Evolutionary conservation across 2,329 filamentous ascomycete genomes (phyloP).

Genomic region (Elsinoe ampelina): DNA sequence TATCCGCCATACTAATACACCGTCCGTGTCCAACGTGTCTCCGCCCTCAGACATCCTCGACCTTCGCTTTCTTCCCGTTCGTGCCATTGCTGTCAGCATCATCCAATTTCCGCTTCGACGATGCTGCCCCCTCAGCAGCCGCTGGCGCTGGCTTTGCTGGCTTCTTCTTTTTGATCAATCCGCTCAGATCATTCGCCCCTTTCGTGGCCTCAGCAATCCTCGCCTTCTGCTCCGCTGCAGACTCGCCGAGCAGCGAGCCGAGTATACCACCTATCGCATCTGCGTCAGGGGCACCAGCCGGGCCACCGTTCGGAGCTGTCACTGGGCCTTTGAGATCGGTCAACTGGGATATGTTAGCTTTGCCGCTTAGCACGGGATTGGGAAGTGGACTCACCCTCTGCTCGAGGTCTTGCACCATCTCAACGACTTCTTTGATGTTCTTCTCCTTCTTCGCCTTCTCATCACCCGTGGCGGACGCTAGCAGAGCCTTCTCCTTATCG

Average conservation of each 20-base stretch:
- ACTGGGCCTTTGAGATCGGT: conserved; percentile 58
- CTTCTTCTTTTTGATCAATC: conserved; percentile 61
- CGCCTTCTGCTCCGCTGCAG: conserved; percentile 51
- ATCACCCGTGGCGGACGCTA: conserved; percentile 47
- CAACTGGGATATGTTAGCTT: conserved; percentile 40
- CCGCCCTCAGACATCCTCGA: background rate
- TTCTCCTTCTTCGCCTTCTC: conserved; percentile 55
- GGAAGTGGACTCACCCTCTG: conserved; percentile 48
- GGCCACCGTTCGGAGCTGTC: conserved; percentile 45
- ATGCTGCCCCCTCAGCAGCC: conserved; percentile 9
- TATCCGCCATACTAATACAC: no score
- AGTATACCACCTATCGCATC: conserved; percentile 52
- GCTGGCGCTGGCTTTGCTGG: conserved; percentile 17
- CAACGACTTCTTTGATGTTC: conserved; percentile 63
- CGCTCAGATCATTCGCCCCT: conserved; percentile 61
- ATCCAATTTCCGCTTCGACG: conserved; percentile 9
- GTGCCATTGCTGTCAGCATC: background rate
- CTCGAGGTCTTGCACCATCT: conserved; percentile 71
- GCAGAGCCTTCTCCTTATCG: conserved; percentile 57
- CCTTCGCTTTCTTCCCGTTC: conserved; percentile 4
- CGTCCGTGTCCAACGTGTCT: no score
- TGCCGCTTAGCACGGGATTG: background rate
- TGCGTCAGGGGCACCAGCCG: conserved; percentile 39
- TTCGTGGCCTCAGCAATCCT: conserved; percentile 64
- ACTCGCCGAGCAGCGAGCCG: conserved; percentile 54